These are phyloP conservation scores for Aspergillus sp. DNA, from an alignment of 2,329 filamentous ascomycete species.

Conservation along the genomic window DNA sequence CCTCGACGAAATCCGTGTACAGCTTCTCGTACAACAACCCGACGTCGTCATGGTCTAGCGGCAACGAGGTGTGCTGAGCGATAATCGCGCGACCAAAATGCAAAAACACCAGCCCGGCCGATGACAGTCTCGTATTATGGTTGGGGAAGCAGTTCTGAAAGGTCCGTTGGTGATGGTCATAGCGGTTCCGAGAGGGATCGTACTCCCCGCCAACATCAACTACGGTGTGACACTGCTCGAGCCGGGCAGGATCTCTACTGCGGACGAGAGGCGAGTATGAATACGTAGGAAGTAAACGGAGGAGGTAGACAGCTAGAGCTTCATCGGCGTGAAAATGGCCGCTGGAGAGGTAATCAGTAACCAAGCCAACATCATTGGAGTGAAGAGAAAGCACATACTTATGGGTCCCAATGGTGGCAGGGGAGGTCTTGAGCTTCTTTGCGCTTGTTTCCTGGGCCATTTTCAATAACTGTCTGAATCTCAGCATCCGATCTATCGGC, in stretches of 20 bases:
- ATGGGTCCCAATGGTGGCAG: conserved; percentile 78
- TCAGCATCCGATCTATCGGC: conserved; percentile 16
- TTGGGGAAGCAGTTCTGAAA: conserved; percentile 80
- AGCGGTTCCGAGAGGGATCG: conserved; percentile 65
- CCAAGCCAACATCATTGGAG: neutral
- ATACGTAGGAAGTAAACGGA: conserved; percentile 81
- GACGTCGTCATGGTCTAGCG: conserved; percentile 58
- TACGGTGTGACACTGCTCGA: conserved; percentile 82
- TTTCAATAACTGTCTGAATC: conserved; percentile 39
- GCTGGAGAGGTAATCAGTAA: conserved; percentile 27
- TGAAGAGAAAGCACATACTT: conserved; percentile 43
- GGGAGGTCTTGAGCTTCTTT: conserved; percentile 75
- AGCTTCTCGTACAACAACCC: conserved; percentile 75
- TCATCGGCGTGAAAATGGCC: conserved; percentile 99
- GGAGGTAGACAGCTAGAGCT: conserved; percentile 91
- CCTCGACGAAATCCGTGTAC: conserved; percentile 89
- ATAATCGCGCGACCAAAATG: conserved; percentile 88
- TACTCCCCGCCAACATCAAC: conserved; percentile 98
- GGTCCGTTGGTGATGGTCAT: conserved; percentile 94
- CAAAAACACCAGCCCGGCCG: conserved; percentile 88
- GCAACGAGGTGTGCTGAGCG: conserved; percentile 53
- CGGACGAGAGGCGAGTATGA: conserved; percentile 64
- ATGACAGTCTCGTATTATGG: conserved; percentile 80
- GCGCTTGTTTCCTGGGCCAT: conserved; percentile 61
- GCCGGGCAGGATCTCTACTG: conserved; percentile 71